Evolutionary conservation across 768 basidiomycete genomes (phyloP), one percentile per base, ranked within the genome.

Genomic region (Termitomyces sp.): DNA sequence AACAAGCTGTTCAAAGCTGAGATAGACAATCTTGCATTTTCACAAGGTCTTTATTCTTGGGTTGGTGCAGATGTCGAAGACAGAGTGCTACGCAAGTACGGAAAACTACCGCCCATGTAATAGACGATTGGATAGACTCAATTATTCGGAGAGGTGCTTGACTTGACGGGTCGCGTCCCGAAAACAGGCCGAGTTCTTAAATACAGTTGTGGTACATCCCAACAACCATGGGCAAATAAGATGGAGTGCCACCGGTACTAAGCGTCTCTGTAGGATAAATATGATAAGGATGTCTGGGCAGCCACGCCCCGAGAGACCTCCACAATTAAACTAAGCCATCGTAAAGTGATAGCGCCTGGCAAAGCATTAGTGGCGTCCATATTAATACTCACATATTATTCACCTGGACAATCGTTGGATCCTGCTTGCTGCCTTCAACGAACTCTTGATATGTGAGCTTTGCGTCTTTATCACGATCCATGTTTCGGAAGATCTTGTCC

Each of bases 391-490:
- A n/a, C 14, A 34, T 17, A 37, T 29, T 17, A 40, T 52, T 37
- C 49, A 90, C 96, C 85, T 98, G 94, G 14, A 99, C 95, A 71
- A 99, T 98, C 21, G 96, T 98, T 32, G 97, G 97, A 71, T 99
- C 97, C 71, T 97, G 94, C 75, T 98, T 98, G 72, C 90, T 93
- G 32, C 97, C 97, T 70, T 98, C 95, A 19, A 95, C 94, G 69
- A 99, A 99, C 71, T 99, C 97, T 10, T 95, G 94, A 71, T 87
- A 99, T 0, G 95, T 95, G 54, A 98, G 78, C 66, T 84, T 89
- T 7, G 93, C 91, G 66, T 98, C 92, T 73, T 94, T 94, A 77
- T 98, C 88, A 61, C 87, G 80, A 73, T 98, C 97, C 97, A 99
- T 99, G 67, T 92, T 92, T 56, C 84, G 81, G 78, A 99, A 99